These are phyloP conservation scores for Xerocomellus chrysenteron DNA, from an alignment of 768 basidiomycete species.

Conservation along the genomic window DNA sequence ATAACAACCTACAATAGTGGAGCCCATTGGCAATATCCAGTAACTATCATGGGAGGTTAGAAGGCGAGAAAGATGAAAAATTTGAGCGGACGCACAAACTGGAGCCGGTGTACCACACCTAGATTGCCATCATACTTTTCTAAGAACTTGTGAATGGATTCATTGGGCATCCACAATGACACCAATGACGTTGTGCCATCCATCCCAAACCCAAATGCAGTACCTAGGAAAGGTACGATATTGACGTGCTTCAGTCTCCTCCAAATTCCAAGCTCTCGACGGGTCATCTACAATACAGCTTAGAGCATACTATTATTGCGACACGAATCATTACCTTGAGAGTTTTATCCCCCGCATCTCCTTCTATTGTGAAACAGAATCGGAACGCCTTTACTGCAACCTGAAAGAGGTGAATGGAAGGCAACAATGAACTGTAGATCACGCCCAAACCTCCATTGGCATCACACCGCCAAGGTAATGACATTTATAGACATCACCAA, in stretches of 20 bases:
- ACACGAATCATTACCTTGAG: neutral
- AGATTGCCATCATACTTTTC: no score
- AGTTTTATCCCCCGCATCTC: neutral
- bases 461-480: neutral
- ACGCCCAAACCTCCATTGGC: neutral
- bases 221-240: no score
- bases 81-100: no score
- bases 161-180: no score
- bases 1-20: neutral
- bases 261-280: no score
- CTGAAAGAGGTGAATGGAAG: neutral
- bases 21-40: neutral
- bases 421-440: neutral
- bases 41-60: neutral
- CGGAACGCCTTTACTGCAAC: neutral
- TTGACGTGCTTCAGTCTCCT: no score
- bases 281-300: no score
- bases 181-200: no score
- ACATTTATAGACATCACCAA: conserved; percentile 3
- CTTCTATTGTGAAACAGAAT: neutral
- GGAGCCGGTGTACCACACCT: no score
- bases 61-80: no score
- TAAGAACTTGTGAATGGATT: no score
- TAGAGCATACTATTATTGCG: neutral
- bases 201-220: no score